A percentile compares a stretch with the other conserved stretches of the same genome.
Evolutionary conservation across 495 filamentous ascomycete genomes (phyloP).

Genomic region (Pseudevernia furfuracea): DNA sequence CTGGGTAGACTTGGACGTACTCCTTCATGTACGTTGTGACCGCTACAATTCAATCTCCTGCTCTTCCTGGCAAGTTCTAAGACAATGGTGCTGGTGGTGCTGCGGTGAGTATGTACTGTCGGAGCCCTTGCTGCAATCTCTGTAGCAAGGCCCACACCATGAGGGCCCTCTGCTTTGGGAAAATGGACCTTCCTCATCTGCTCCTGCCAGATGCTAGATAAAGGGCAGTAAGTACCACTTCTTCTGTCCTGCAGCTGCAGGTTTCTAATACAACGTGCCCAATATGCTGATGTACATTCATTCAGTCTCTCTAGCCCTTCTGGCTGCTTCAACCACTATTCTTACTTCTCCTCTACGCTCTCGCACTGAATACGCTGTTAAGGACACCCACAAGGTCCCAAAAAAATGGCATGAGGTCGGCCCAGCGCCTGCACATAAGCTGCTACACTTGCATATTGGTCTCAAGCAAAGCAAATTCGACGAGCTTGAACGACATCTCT

Average conservation of each 20-base stretch:
- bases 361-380: slow-evolving; percentile 39
- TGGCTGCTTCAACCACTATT: neutral
- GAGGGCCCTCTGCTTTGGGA: neutral
- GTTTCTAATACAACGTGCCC: neutral
- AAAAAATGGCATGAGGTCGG: slow-evolving; percentile 40
- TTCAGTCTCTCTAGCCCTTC: slow-evolving; percentile 15
- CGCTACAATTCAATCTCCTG: neutral
- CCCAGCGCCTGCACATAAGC: slow-evolving; percentile 35
- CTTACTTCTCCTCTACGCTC: slow-evolving; percentile 12
- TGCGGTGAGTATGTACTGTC: neutral
- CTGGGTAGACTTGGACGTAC: neutral
- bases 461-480: slow-evolving; percentile 39
- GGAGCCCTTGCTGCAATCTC: neutral
- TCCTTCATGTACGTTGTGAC: neutral
- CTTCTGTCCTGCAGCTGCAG: neutral
- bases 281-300: slow-evolving; percentile 13
- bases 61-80: neutral
- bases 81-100: neutral
- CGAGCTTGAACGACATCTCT: slow-evolving; percentile 36
- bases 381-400: slow-evolving; percentile 45
- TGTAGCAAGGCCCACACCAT: neutral
- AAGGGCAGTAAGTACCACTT: slow-evolving; percentile 1
- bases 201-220: neutral
- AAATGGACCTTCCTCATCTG: neutral
- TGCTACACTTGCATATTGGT: slow-evolving; percentile 36